A percentile compares a stretch with the other conserved stretches of the same genome.
These are phyloP conservation scores for Claviceps cyperi DNA, from an alignment of 2,329 filamentous ascomycete genomes.

Conservation along the genomic window DNA sequence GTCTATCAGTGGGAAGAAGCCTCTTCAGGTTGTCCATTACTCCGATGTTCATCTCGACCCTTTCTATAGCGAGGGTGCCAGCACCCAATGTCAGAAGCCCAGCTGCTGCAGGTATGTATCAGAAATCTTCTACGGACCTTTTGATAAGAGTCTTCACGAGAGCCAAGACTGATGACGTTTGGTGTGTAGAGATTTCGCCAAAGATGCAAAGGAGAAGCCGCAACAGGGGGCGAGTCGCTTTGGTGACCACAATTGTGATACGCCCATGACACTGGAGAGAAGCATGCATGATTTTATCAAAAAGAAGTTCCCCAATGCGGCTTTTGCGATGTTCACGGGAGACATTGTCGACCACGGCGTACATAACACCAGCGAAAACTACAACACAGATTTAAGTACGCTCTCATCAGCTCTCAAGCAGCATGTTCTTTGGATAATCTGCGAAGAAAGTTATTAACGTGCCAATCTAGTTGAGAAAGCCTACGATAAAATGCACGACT, in stretches of 20 bases:
- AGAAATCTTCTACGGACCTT: no score
- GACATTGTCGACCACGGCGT: conserved; percentile 39
- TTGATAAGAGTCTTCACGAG: background rate
- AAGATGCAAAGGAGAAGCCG: conserved; percentile 29
- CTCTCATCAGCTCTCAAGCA: background rate
- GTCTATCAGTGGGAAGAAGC: conserved; percentile 27
- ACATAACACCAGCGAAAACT: conserved; percentile 25
- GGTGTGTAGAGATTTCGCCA: conserved; percentile 30
- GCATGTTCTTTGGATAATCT: no score
- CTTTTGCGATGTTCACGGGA: conserved; percentile 42
- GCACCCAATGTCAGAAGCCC: conserved; percentile 39
- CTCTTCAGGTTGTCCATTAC: conserved; percentile 40
- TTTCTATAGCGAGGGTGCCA: conserved; percentile 36
- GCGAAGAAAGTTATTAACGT: background rate
- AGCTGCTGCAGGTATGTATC: conserved; percentile 37
- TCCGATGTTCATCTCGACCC: conserved; percentile 45
- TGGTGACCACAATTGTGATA: conserved; percentile 38
- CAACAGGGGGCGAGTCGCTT: conserved; percentile 32
- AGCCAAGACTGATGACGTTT: background rate
- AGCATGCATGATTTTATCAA: conserved; percentile 40
- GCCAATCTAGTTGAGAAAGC: conserved; percentile 24
- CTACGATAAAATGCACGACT: conserved; percentile 30
- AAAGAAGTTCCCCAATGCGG: conserved; percentile 26
- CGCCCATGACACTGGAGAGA: conserved; percentile 32
- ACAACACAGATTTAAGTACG: conserved; percentile 17